Conservation (phyloP, 1,284 basidiomycete species). For the Heterobasidion parviporum region DNA sequence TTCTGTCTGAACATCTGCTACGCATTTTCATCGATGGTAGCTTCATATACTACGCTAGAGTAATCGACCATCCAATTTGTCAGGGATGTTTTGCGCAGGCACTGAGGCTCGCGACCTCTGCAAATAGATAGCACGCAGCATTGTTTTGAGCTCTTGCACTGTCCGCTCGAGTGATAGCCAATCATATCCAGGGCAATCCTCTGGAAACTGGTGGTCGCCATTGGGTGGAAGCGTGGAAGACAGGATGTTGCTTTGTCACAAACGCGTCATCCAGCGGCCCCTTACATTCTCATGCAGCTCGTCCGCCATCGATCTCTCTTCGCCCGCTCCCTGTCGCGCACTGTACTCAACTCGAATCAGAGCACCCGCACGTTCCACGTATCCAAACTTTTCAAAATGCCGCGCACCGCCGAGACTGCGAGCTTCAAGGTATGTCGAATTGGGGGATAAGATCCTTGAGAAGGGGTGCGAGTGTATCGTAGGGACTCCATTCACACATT, state of each 20-base stretch:
- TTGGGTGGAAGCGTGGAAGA: no score
- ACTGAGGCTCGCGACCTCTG: no score
- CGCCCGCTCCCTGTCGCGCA: neutral
- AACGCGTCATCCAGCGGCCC: neutral
- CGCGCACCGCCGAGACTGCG: slow-evolving; percentile 55
- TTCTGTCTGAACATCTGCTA: no score
- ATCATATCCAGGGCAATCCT: no score
- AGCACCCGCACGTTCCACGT: neutral
- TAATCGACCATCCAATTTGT: no score
- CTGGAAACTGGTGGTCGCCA: no score
- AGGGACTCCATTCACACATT: neutral
- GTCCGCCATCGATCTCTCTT: neutral
- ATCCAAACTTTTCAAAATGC: slow-evolving; percentile 34
- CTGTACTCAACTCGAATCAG: neutral
- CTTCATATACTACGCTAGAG: no score
- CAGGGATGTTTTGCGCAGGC: no score
- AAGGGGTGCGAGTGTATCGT: neutral
- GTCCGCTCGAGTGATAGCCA: no score
- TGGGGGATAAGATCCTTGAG: neutral
- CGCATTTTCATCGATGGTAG: no score
- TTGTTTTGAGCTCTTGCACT: no score
- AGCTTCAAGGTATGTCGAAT: slow-evolving; percentile 44
- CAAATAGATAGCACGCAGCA: no score
- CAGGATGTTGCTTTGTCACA: neutral
- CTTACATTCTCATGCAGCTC: neutral